phyloP scores from a whole-genome alignment of 176 grass and related monocot species.

The Leersia perrieri region DNA sequence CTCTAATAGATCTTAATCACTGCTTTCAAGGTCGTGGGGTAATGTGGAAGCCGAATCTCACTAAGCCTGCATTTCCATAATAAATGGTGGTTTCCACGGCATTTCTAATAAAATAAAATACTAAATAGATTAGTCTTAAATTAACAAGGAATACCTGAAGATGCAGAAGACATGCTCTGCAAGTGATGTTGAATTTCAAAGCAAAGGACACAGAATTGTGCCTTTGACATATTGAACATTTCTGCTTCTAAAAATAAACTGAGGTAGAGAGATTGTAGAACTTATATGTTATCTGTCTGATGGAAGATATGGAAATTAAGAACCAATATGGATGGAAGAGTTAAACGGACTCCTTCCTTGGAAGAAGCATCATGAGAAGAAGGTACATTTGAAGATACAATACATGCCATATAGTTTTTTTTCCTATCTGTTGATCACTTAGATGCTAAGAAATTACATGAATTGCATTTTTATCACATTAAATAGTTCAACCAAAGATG shows the following conservation, averaged over 20 bases:
- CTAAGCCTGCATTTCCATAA: conserved; percentile 65
- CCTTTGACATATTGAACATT: conserved; percentile 32
- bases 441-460: conserved; percentile 14
- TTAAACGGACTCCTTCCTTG: conserved; percentile 22
- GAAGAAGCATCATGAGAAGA: neutral
- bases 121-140: conserved; percentile 28
- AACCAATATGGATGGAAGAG: conserved; percentile 18
- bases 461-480: neutral
- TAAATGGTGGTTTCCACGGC: conserved; percentile 42
- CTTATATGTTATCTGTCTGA: conserved; percentile 32
- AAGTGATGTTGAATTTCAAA: conserved; percentile 41
- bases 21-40: conserved; percentile 37
- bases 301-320: conserved; percentile 14
- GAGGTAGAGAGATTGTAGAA: conserved; percentile 16
- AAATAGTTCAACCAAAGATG: conserved; percentile 1
- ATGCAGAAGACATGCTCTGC: conserved; percentile 32
- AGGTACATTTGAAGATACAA: conserved; percentile 37
- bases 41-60: conserved; percentile 37
- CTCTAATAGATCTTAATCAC: conserved; percentile 41
- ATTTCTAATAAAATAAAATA: conserved; percentile 44
- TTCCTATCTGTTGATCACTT: conserved; percentile 19
- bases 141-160: conserved; percentile 49
- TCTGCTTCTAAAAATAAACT: conserved; percentile 39
- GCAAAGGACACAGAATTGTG: conserved; percentile 28
- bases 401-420: neutral